Base-by-base conservation (phyloP, 495 filamentous ascomycete species). In the Neurospora sp. region DNA sequence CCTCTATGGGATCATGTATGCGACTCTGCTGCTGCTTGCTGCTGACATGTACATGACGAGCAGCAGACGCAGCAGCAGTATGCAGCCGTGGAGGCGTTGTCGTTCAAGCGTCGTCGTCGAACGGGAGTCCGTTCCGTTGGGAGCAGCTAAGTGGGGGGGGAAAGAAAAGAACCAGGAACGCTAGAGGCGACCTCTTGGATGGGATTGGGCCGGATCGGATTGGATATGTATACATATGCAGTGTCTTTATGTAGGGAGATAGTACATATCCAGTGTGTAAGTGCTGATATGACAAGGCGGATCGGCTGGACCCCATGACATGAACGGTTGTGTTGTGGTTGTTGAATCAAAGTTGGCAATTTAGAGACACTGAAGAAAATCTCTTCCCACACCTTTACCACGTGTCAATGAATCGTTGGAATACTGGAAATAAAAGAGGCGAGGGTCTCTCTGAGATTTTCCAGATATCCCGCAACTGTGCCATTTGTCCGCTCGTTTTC, bases 321-420 rank as follows among this genome's bases (percentile, higher is more conserved):
- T 10, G 44, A 22, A 66, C n/a, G 16, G 20, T 20, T 46, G n/a
- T 3, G 40, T 38, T 70, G 31, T 38, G 61, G 7, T 41, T 27
- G 16, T 22, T 31, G 61, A 66, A 53, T 39, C 18, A 27, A 72
- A 53, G 22, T 68, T 71, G 41, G 41, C 71, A 40, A 53, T 68
- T n/a, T 39, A 39, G 70, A 71, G n/a, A 71, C 35, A 31, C 16
- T 42, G 70, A 18, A 71, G 16, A 27, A 37, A 27, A 16, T 48
- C 20, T 38, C 39, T 73, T 75, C 61, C 74, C 72, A 35, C 68
- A 61, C 69, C 76, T 41, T 40, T 35, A 78, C 79, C 79, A 80
- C 79, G 79, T 80, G 79, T 80, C 79, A 78, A 61, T 42, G 75
- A 69, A 70, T 74, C 70, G 79, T 79, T 80, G 79, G 77, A 18